phyloP scores from a whole-genome alignment of 2,329 filamentous ascomycete genomes.

The Botrytis deweyae region DNA sequence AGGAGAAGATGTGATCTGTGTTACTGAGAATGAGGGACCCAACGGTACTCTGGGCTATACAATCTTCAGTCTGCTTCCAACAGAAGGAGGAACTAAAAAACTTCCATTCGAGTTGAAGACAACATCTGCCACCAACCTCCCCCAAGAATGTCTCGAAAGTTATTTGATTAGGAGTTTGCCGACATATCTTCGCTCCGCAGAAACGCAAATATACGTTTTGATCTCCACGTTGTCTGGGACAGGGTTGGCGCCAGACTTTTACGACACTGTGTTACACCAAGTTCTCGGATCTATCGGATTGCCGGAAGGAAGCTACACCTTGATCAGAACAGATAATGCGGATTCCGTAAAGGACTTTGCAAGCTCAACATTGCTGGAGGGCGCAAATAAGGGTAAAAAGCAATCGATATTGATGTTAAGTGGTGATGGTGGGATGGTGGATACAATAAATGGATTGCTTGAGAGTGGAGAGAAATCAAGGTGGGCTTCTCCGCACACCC shows the following conservation, averaged over 20 bases:
- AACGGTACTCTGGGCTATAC: slow-evolving; percentile 33
- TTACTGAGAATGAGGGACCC: slow-evolving; percentile 28
- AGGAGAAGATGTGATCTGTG: slow-evolving; percentile 39
- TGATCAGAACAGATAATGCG: slow-evolving; percentile 63
- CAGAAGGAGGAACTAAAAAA: slow-evolving; percentile 26
- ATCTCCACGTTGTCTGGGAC: slow-evolving; percentile 68
- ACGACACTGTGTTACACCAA: slow-evolving; percentile 54
- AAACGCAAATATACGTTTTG: slow-evolving; percentile 55
- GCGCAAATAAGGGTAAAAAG: slow-evolving; percentile 47
- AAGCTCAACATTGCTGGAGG: slow-evolving; percentile 46
- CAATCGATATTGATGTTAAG: slow-evolving; percentile 76
- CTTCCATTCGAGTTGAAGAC: slow-evolving; percentile 36
- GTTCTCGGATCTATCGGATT: slow-evolving; percentile 51
- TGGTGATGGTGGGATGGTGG: slow-evolving; percentile 83
- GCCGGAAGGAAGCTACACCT: slow-evolving; percentile 44
- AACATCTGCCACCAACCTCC: slow-evolving; percentile 40
- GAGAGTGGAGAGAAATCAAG: slow-evolving; percentile 28
- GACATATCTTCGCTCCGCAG: slow-evolving; percentile 36
- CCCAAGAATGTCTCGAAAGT: slow-evolving; percentile 41
- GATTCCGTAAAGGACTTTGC: slow-evolving; percentile 66
- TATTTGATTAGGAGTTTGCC: slow-evolving; percentile 45
- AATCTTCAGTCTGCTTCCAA: slow-evolving; percentile 42
- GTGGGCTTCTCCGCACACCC: slow-evolving; percentile 25
- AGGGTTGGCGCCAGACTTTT: slow-evolving; percentile 56
- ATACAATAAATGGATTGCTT: slow-evolving; percentile 70